These are phyloP conservation scores for Paraphoma chrysanthemicola DNA, from an alignment of 2,329 filamentous ascomycete species.

Conservation along the genomic window DNA sequence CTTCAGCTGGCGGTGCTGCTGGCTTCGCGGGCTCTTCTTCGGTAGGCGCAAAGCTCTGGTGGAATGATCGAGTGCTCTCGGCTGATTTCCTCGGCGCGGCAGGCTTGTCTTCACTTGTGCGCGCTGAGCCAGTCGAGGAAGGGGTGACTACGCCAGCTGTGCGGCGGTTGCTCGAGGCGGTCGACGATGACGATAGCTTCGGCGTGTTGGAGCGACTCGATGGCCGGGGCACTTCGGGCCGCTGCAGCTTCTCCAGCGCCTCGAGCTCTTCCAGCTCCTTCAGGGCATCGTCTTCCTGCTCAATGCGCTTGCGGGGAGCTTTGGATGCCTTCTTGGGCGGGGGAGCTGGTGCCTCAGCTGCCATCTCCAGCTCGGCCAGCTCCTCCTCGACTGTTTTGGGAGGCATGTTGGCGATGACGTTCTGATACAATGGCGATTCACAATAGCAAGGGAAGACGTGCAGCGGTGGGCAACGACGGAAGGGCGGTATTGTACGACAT, in stretches of 20 bases:
- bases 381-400: constrained; percentile 55
- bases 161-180: constrained; percentile 49
- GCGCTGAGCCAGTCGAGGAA: constrained; percentile 48
- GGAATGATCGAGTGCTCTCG: constrained; percentile 76
- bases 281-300: constrained; percentile 72
- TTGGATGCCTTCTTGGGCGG: constrained; percentile 54
- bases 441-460: neutral
- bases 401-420: constrained; percentile 29
- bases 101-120: constrained; percentile 67
- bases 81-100: constrained; percentile 70
- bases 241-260: constrained; percentile 54
- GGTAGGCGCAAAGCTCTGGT: constrained; percentile 74
- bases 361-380: constrained; percentile 52
- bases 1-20: constrained; percentile 60
- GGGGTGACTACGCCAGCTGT: constrained; percentile 43
- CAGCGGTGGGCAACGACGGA: neutral
- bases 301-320: constrained; percentile 51
- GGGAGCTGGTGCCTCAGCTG: constrained; percentile 42
- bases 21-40: constrained; percentile 50
- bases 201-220: constrained; percentile 80
- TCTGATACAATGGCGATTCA: constrained; percentile 1
- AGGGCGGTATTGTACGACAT: neutral
- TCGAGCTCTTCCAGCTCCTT: constrained; percentile 85
- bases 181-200: constrained; percentile 61
- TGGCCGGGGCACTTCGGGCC: constrained; percentile 65